These are phyloP conservation scores for Microcera coccophila DNA, from an alignment of 2,329 filamentous ascomycete species.

Conservation along the genomic window DNA sequence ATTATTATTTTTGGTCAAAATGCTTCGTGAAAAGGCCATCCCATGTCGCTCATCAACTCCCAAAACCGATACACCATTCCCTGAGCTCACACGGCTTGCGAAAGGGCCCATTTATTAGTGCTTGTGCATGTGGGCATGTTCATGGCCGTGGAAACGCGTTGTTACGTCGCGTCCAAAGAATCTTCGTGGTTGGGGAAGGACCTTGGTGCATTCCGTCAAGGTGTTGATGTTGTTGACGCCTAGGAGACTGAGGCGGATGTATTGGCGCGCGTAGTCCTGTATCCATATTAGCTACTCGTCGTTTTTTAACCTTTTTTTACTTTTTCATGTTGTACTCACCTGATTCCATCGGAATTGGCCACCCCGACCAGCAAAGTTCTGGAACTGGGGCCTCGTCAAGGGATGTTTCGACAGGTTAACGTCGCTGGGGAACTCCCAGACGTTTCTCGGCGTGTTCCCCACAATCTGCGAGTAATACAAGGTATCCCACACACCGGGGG, in stretches of 20 bases:
- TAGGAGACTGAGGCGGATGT: slow-evolving; percentile 51
- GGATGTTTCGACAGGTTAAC: slow-evolving; percentile 36
- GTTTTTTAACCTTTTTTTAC: no score
- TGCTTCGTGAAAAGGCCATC: no score
- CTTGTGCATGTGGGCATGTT: no score
- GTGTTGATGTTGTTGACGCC: slow-evolving; percentile 55
- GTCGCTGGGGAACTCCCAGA: slow-evolving; percentile 43
- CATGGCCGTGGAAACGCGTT: no score
- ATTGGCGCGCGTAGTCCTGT: slow-evolving; percentile 49
- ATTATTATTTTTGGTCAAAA: no score
- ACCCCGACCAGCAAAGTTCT: slow-evolving; percentile 31
- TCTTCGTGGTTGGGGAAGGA: slow-evolving; percentile 42
- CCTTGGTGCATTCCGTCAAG: slow-evolving; percentile 52
- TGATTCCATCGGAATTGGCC: slow-evolving; percentile 40
- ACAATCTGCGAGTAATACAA: slow-evolving; percentile 46
- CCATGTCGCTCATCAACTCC: no score
- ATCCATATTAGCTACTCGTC: slow-evolving; percentile 4
- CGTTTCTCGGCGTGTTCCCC: slow-evolving; percentile 30
- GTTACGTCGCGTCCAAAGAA: no score
- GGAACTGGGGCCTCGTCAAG: slow-evolving; percentile 35
- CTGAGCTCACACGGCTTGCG: no score
- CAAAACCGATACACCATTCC: no score
- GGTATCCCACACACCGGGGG: slow-evolving; percentile 51
- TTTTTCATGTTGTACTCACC: no score
- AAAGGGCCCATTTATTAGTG: no score